Evolutionary conservation across 305 asterid species (phyloP), one percentile per base, ranked within the genome.

Genomic region (Fraxinus angustifolia): DNA sequence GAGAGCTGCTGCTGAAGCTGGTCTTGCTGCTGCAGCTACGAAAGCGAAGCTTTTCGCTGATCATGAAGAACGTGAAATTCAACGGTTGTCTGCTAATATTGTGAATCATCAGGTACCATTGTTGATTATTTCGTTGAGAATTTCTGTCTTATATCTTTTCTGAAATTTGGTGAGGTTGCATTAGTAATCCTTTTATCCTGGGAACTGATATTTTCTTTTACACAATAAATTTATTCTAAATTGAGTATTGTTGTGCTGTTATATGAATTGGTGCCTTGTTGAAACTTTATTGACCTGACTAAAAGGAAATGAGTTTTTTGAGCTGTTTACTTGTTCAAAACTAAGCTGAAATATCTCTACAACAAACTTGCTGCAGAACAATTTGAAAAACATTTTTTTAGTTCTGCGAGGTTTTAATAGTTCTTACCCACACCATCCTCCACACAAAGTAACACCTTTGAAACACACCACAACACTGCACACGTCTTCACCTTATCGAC

Each of bases 11-110:
- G 98, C 98, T 16, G 88, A 90, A 87, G 91, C 87, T 84, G 99
- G 99, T 42, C 99, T 96, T 87, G 90, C 89, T 77, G 98, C 98
- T 75, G 97, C 99, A 31, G 96, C 98, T 30, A 78, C 88, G 82
- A 96, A 96, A 83, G 92, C 98, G 56, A 96, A 96, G 85, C 98
- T 94, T 79, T 96, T 96, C 83, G 99, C 99, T 76, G 99, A 94
- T 88, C 98, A 96, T n/a, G 99, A 96, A 86, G 99, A 96, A 87
- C 97, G 99, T 82, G 99, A 96, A 89, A 96, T 96, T 81, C 99
- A 96, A 82, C 86, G 99, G 68, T 87, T 96, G 62, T 94, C 99
- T 73, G 99, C 99, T 81, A 96, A 94, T 89, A 94, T 96, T 75
- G 81, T 96, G 74, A 96, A 94, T 84, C 98, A 96, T 83, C 98